Evolutionary conservation across 1,284 basidiomycete genomes (phyloP), one percentile per base, ranked within the genome.

Genomic region (Apiotrichum montevideense): DNA sequence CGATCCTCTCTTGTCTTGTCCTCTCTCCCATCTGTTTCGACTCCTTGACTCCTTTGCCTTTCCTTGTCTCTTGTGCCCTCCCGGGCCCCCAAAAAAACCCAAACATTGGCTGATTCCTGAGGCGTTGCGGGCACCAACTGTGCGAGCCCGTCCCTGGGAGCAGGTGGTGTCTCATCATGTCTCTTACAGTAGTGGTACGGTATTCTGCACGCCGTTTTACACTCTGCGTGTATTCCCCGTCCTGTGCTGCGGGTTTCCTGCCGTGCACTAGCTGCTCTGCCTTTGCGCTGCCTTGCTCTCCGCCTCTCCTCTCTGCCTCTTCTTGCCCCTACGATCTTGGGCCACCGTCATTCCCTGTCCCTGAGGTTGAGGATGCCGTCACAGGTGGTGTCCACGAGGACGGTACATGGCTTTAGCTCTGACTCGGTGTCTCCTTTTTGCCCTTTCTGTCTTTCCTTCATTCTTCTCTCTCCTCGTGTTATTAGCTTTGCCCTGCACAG

Each of bases 351-450:
- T 7, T 40, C 45, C 37, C 37, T 53, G 44, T 21, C 32, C 45
- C 44, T 53, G 45, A 45, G 15, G 32, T 10, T 4, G 15, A 35
- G 11, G 35, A 53, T 53, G 52, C 52, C 52, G 52, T 33, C 35
- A 46, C 37, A 6, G 5, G 21, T 34, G 51, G 35, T 34, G 35
- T 43, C 51, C 51, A 53, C 51, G 51, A 44, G 51, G 45, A 46
- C 10, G 51, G 51, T 46, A 53, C 43, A 43, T 53, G 35, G 51
- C 51, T 53, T 50, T 50, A 33, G 46, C 46, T 46, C 13, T 39
- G 9, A 5, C 34, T 49, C 35, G 21, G 21, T 21, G 21, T 21
- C 21, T 21, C 21, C 21, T 21, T 37, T 46, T 46, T 11, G 9
- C 14, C 45, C 14, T 35, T 46, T 46, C n/a, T 21, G 21, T 21